phyloP scores from a whole-genome alignment of 768 basidiomycete species.

The Agaricus blazei region DNA sequence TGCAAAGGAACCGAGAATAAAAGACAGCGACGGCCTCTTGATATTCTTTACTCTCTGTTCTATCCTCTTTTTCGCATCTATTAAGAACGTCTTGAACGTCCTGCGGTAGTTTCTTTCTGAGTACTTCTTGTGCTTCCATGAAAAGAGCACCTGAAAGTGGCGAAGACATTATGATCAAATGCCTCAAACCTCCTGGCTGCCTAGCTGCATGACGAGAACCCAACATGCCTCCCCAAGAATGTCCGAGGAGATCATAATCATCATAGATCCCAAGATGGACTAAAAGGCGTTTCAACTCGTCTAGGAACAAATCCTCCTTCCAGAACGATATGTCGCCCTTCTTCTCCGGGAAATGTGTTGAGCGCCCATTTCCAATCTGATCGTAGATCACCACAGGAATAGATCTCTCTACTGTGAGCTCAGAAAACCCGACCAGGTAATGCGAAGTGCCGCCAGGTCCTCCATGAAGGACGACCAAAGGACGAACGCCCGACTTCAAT shows the following conservation, averaged over 20 bases:
- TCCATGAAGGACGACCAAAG: constrained; percentile 49
- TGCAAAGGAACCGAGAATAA: constrained; percentile 38
- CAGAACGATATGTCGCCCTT: constrained; percentile 38
- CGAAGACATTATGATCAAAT: constrained; percentile 39
- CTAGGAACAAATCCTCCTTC: constrained; percentile 44
- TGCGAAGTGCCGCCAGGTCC: constrained; percentile 45
- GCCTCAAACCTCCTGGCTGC: constrained; percentile 39
- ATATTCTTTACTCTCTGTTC: constrained; percentile 39
- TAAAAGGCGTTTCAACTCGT: constrained; percentile 45
- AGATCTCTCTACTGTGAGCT: constrained; percentile 26
- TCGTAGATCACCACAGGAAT: constrained; percentile 53
- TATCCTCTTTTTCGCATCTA: constrained; percentile 41
- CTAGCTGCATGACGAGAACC: constrained; percentile 28
- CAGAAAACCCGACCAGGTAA: constrained; percentile 33
- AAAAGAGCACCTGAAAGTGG: constrained; percentile 42
- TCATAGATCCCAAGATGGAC: constrained; percentile 35
- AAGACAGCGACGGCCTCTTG: constrained; percentile 34
- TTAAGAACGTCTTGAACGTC: constrained; percentile 32
- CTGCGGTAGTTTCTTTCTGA: constrained; percentile 28
- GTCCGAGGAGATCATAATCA: constrained; percentile 44
- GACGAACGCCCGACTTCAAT: constrained; percentile 27
- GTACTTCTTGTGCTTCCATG: constrained; percentile 16
- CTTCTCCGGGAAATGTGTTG: constrained; percentile 50
- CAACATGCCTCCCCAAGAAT: constrained; percentile 53
- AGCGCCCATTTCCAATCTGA: constrained; percentile 50